Evolutionary conservation across 345 rosid genomes (phyloP), one percentile per base, ranked within the genome.

Genomic region (Moringa oleifera): DNA sequence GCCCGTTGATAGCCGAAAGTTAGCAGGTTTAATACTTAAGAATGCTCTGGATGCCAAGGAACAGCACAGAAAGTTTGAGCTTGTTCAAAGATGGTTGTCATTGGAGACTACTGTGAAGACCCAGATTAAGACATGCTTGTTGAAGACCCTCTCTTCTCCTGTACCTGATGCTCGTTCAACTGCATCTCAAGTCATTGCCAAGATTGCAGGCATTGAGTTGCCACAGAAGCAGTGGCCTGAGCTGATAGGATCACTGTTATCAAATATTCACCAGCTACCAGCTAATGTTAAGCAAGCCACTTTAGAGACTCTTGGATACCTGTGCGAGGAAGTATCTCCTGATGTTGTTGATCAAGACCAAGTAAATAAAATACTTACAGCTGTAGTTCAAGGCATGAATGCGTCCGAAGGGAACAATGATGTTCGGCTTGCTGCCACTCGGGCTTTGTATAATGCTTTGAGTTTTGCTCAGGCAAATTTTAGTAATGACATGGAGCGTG

Each of bases 171-270:
- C 87, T 69, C 78, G 82, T 17, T 81, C 87, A 20, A 83, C 92
- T 68, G 83, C 86, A 2, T 82, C 89, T 31, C 93, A 84, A 79
- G 93, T 79, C 58, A 68, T 84, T 71, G 89, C 90, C 9, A 87
- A 84, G 79, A 66, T 84, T 61, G 93, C 93, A 15, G 88, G 89
- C 54, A 84, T 84, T 72, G 93, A 87, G 72, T 71, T 87, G 67
- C 90, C 93, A 5, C 93, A 84, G 68, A 82, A 82, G 68, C 93
- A 82, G 71, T 86, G 93, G 93, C 88, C 93, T 19, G 93, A 86
- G 74, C 77, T 86, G 51, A 58, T 87, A 22, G 91, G 71, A 68
- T 73, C 83, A 4, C 89, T 86, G 59, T 75, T 86, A 58, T 81
- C 89, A 13, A 83, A 78, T 65, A 75, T 81, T 78, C 92, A 83